Percentiles rank a stretch among this genome's conserved stretches.
phyloP scores from a whole-genome alignment of 2,329 filamentous ascomycete genomes.

The Helotiales sp. region DNA sequence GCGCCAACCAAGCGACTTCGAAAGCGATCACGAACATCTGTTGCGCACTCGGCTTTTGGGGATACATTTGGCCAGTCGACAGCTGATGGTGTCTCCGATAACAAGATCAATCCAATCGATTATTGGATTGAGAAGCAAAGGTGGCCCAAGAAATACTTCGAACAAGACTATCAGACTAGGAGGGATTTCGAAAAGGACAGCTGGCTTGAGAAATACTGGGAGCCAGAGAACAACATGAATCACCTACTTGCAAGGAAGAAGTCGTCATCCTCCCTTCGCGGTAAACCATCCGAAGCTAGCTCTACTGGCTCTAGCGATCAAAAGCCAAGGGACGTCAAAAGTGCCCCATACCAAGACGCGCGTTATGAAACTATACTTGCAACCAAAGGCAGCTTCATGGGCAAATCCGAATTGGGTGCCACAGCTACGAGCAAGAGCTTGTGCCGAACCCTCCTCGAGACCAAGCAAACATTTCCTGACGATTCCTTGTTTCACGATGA shows the following conservation, averaged over 20 bases:
- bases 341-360: slow-evolving; percentile 44
- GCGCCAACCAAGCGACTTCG: slow-evolving; percentile 31
- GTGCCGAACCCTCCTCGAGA: slow-evolving; percentile 42
- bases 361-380: slow-evolving; percentile 47
- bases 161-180: too few relatives aligned
- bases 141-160: too few relatives aligned
- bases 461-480: slow-evolving; percentile 41
- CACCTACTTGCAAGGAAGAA: slow-evolving; percentile 43
- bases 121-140: too few relatives aligned
- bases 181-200: slow-evolving; percentile 27
- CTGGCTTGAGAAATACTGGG: slow-evolving; percentile 42
- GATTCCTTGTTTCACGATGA: slow-evolving; percentile 47
- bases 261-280: slow-evolving; percentile 33
- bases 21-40: slow-evolving; percentile 24
- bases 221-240: slow-evolving; percentile 23
- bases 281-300: slow-evolving; percentile 40
- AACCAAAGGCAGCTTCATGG: slow-evolving; percentile 50
- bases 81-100: slow-evolving; percentile 15
- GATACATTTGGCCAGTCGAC: slow-evolving; percentile 27
- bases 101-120: slow-evolving; percentile 38
- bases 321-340: slow-evolving; percentile 48
- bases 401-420: slow-evolving; percentile 42
- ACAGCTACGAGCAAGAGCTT: slow-evolving; percentile 42
- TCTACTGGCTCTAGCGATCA: slow-evolving; percentile 47
- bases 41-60: slow-evolving; percentile 21